Evolutionary conservation across 2,329 filamentous ascomycete species (phyloP), one percentile per base, ranked within the genome.

Genomic region (Alternaria viburni): DNA sequence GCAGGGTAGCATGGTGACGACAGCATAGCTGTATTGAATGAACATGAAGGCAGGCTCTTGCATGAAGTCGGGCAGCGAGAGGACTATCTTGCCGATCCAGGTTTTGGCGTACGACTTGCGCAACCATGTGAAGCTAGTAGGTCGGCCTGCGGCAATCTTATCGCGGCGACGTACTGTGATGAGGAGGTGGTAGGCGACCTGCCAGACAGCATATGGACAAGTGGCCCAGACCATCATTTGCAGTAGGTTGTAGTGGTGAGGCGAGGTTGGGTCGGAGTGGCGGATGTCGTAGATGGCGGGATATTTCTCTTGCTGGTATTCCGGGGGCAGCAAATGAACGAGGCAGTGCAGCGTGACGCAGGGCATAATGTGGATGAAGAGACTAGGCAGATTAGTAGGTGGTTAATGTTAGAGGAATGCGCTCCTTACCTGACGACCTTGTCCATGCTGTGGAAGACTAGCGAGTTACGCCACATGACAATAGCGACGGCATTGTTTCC

Each of bases 361-460:
- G 1, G 96, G 96, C 95, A 99, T 99, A 74, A 99, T 97, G 80
- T 99, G 96, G 71, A 99, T 97, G 83, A 99, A 99, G n/a, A 99
- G 86, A 79, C 89, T 91, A 59, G 7, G 12, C 4, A 10, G 1
- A 47, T 74, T 54, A 75, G 72, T 41, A 57, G 10, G 10, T 13
- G 26, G 4, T n/a, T 4, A 11, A 28, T 28, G 61, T 61, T 54
- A 36, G 3, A 19, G 17, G 54, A 13, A 15, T 51, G 69, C 41
- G 62, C 82, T 69, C 15, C 36, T 41, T 81, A 89, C 77, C 93
- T 96, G 12, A 94, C 96, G 65, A 98, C 93, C 81, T 99, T 99
- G 85, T 99, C 96, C 81, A 99, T 90, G 77, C 93, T 97, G 84
- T 99, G 96, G 80, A 99, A 99, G 50, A 99, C 96, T 76, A 99